A percentile compares a stretch with the other conserved stretches of the same genome.
Evolutionary conservation across 441 rosid genomes (phyloP).

Genomic region (Eruca vesicaria): DNA sequence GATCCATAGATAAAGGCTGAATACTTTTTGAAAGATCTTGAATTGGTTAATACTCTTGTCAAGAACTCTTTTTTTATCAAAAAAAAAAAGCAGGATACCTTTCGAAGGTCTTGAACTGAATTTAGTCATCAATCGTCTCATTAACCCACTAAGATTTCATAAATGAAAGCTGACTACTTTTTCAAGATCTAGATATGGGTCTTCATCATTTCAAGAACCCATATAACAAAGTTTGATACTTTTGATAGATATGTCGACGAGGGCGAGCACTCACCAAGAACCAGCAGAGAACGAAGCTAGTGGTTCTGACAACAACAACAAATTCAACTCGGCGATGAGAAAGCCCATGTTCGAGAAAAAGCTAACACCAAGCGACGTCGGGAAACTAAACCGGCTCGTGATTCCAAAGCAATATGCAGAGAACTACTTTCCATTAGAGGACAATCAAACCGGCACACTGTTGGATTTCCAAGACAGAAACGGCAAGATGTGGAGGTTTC

Average conservation of each 20-base stretch:
- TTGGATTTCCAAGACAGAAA: slow-evolving; percentile 76
- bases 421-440: slow-evolving; percentile 76
- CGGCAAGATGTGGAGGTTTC: slow-evolving; percentile 85
- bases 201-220: slow-evolving; percentile 1
- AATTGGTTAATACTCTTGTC: slow-evolving; percentile 3
- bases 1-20: slow-evolving; percentile 18
- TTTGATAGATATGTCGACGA: slow-evolving; percentile 1
- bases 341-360: slow-evolving; percentile 72
- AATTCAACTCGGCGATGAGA: slow-evolving; percentile 29
- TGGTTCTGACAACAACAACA: background rate
- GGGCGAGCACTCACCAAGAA: background rate
- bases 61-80: background rate
- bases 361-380: slow-evolving; percentile 82
- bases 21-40: slow-evolving; percentile 22
- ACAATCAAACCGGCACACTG: slow-evolving; percentile 62
- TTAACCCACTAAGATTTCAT: background rate
- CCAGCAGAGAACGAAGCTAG: background rate
- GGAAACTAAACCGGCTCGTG: slow-evolving; percentile 88
- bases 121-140: background rate
- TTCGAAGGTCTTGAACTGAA: slow-evolving; percentile 22
- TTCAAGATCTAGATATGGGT: slow-evolving; percentile 13
- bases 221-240: background rate
- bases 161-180: background rate
- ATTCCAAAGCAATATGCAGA: slow-evolving; percentile 96
- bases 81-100: background rate